Percentiles rank a stretch among this genome's conserved stretches.
phyloP scores from a whole-genome alignment of 495 filamentous ascomycete genomes.

The Penicillium ochrochloron region DNA sequence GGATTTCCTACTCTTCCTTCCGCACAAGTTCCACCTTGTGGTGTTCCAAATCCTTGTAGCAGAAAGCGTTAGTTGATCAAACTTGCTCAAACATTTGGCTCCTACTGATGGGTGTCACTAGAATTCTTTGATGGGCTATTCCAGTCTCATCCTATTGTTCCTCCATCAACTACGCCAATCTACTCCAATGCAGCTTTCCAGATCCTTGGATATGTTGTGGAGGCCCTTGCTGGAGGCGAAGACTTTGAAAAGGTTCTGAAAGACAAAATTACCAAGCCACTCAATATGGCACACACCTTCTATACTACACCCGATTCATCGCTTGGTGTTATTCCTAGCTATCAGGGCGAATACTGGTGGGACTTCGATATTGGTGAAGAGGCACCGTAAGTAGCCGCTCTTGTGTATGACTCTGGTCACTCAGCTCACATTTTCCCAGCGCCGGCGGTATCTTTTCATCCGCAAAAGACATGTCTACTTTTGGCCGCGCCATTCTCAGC shows the following conservation, averaged over 20 bases:
- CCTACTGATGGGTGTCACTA: slow-evolving; percentile 13
- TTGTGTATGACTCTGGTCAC: not conserved
- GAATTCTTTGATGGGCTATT: slow-evolving; percentile 60
- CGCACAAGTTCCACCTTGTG: slow-evolving; percentile 28
- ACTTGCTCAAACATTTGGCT: not conserved
- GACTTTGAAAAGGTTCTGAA: slow-evolving; percentile 21
- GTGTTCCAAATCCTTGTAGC: slow-evolving; percentile 22
- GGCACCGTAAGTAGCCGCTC: slow-evolving; percentile 46
- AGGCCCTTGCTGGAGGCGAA: slow-evolving; percentile 27
- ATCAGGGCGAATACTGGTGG: slow-evolving; percentile 36
- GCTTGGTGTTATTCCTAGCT: slow-evolving; percentile 44
- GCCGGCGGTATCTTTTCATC: slow-evolving; percentile 64
- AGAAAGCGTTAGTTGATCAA: slow-evolving; percentile 25
- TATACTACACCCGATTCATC: slow-evolving; percentile 32
- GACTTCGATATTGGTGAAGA: slow-evolving; percentile 48
- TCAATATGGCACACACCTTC: slow-evolving; percentile 45
- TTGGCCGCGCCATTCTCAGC: slow-evolving; percentile 60
- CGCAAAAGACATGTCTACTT: slow-evolving; percentile 51
- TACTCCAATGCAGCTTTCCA: slow-evolving; percentile 66
- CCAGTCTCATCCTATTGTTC: slow-evolving; percentile 46
- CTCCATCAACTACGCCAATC: slow-evolving; percentile 52
- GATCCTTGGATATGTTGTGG: slow-evolving; percentile 60
- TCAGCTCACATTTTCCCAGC: slow-evolving; percentile 27
- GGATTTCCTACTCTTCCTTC: slow-evolving; percentile 41
- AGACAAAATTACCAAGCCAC: slow-evolving; percentile 40